phyloP scores from a whole-genome alignment of 1,284 basidiomycete genomes.

The Microbotryomycetes sp. region DNA sequence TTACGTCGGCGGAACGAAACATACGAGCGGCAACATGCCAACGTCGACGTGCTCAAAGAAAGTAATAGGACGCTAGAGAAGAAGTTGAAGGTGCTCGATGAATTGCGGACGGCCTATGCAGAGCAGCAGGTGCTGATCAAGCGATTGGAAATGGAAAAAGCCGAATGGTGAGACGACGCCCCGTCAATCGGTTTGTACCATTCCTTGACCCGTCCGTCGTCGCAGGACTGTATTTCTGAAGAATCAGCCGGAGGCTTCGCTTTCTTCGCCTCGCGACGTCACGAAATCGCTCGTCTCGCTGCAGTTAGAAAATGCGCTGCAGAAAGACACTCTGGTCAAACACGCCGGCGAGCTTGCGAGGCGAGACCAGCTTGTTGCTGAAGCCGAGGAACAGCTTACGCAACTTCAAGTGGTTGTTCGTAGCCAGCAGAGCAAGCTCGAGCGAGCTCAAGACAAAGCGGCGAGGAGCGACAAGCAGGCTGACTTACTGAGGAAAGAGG shows the following conservation, averaged over 20 bases:
- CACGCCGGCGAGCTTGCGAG: conserved; percentile 24
- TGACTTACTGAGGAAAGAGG: conserved; percentile 31
- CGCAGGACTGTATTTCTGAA: conserved; percentile 24
- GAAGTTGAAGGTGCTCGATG: conserved; percentile 51
- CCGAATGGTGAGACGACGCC: conserved; percentile 29
- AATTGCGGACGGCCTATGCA: conserved; percentile 53
- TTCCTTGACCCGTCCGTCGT: neutral
- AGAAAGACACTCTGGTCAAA: conserved; percentile 27
- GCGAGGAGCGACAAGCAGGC: conserved; percentile 29
- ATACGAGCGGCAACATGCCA: conserved; percentile 52
- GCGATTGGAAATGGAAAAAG: conserved; percentile 51
- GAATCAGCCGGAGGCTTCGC: conserved; percentile 10
- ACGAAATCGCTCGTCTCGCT: conserved; percentile 31
- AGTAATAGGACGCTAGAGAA: conserved; percentile 61
- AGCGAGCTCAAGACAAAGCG: conserved; percentile 8
- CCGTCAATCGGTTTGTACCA: neutral
- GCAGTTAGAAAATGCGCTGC: conserved; percentile 30
- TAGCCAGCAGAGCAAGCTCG: conserved; percentile 3
- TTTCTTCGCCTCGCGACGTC: conserved; percentile 32
- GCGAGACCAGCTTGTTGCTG: conserved; percentile 33
- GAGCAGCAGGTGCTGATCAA: conserved; percentile 57
- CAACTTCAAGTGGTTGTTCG: conserved; percentile 27
- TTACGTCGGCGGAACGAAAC: conserved; percentile 51
- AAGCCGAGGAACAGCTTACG: conserved; percentile 30
- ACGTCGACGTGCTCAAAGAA: conserved; percentile 62